A percentile compares a stretch with the other conserved stretches of the same genome.
Conservation (phyloP, 495 filamentous ascomycete genomes). For the Hapsidospora chrysogenum region DNA sequence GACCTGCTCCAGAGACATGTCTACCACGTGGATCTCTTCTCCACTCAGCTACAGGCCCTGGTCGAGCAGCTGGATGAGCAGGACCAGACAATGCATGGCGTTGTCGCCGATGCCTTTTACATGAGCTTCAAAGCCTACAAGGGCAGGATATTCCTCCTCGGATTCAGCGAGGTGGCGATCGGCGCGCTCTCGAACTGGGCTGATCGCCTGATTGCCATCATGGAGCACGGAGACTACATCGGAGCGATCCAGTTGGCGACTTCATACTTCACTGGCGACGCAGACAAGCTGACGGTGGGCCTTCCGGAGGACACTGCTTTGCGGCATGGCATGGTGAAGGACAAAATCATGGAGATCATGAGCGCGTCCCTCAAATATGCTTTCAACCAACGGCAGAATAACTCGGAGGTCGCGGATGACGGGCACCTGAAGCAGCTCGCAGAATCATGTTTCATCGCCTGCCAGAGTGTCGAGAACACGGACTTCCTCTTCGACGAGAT, state of each 20-base stretch:
- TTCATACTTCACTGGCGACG: slow-evolving; percentile 73
- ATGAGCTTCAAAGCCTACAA: slow-evolving; percentile 97
- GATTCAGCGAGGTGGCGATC: slow-evolving; percentile 76
- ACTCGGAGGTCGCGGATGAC: slow-evolving; percentile 33
- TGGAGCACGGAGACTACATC: slow-evolving; percentile 91
- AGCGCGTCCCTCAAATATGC: slow-evolving; percentile 83
- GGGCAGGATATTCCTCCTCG: slow-evolving; percentile 78
- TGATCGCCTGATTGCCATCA: slow-evolving; percentile 85
- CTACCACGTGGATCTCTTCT: slow-evolving; percentile 76
- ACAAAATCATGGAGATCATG: slow-evolving; percentile 87
- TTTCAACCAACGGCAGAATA: slow-evolving; percentile 44
- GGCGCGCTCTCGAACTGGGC: slow-evolving; percentile 94
- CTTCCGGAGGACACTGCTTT: slow-evolving; percentile 68
- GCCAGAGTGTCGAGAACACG: slow-evolving; percentile 51
- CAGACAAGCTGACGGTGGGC: slow-evolving; percentile 83
- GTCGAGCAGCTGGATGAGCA: slow-evolving; percentile 83
- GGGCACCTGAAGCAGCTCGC: slow-evolving; percentile 61
- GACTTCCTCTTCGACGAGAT: slow-evolving; percentile 86
- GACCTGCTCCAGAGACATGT: slow-evolving; percentile 86
- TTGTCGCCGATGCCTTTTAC: slow-evolving; percentile 92
- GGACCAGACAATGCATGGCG: slow-evolving; percentile 79
- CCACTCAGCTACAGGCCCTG: slow-evolving; percentile 61
- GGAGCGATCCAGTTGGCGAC: slow-evolving; percentile 80
- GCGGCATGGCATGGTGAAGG: slow-evolving; percentile 68
- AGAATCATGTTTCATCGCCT: slow-evolving; percentile 66